Conservation (phyloP, 2,329 filamentous ascomycete genomes). For the Coleophoma crateriformis region DNA sequence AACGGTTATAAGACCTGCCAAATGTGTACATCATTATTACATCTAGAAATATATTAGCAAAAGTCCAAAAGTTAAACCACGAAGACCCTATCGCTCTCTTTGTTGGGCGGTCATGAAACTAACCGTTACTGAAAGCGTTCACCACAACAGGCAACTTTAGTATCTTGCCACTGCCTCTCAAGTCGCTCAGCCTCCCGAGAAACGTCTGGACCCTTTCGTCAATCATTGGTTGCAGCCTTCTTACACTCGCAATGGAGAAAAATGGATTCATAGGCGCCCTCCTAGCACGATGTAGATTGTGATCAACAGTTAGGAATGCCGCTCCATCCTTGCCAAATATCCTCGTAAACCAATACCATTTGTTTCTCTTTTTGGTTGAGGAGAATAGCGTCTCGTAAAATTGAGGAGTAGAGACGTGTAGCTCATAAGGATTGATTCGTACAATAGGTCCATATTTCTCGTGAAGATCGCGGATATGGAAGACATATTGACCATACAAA, state of each 20-base stretch:
- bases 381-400: neutral
- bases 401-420: neutral
- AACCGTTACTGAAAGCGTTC: neutral
- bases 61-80: no score
- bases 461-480: no score
- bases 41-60: no score
- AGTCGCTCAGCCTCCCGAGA: neutral
- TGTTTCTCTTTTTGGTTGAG: neutral
- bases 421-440: neutral
- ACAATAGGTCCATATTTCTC: neutral
- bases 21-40: conserved; percentile 3
- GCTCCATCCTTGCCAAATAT: neutral
- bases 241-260: neutral
- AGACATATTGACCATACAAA: neutral
- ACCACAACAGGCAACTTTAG: neutral
- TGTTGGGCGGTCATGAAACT: neutral
- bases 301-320: neutral
- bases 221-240: neutral
- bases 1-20: neutral
- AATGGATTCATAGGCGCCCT: neutral
- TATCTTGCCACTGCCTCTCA: neutral
- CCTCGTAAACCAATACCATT: neutral
- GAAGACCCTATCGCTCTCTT: no score
- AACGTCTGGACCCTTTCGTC: neutral
- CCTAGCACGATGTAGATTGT: neutral